Conservation (phyloP, 192 early-diverging fungal species). For the Backusella tuberculispora region DNA sequence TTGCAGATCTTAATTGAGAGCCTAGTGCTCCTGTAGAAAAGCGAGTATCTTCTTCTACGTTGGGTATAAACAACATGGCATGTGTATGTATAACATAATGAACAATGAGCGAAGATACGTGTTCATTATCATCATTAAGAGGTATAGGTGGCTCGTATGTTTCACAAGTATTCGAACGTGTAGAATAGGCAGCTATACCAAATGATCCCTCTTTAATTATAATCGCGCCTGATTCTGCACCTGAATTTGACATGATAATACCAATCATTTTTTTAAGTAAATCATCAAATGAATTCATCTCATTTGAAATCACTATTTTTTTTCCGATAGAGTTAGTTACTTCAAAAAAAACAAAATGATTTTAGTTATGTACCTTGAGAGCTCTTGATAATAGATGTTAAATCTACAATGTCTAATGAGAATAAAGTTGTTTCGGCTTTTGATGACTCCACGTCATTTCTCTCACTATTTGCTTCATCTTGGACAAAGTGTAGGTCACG, state of each 20-base stretch:
- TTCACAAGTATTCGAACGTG: background rate
- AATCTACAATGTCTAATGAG: conserved; percentile 33
- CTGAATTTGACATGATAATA: conserved; percentile 36
- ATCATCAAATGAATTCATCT: conserved; percentile 41
- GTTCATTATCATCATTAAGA: conserved; percentile 21
- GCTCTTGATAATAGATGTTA: conserved; percentile 40
- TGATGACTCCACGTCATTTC: background rate
- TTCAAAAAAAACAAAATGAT: background rate
- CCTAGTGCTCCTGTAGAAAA: conserved; percentile 21
- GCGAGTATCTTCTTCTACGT: conserved; percentile 31
- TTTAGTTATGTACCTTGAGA: conserved; percentile 24
- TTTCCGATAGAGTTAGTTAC: background rate
- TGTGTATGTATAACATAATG: conserved; percentile 33
- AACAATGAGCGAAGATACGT: conserved; percentile 21
- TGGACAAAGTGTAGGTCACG: background rate
- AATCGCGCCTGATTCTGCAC: conserved; percentile 31
- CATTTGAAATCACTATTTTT: conserved; percentile 33
- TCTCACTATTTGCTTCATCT: background rate
- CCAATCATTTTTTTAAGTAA: conserved; percentile 34
- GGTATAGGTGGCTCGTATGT: conserved; percentile 29
- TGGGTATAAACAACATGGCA: conserved; percentile 34
- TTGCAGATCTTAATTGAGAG: conserved; percentile 36
- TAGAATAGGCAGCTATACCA: conserved; percentile 28
- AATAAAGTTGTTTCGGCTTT: conserved; percentile 21
- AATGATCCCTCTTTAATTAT: conserved; percentile 28